These are phyloP conservation scores for Thoreauomyces humboldtii DNA, from an alignment of 192 early-diverging fungal genomes.

Conservation along the genomic window DNA sequence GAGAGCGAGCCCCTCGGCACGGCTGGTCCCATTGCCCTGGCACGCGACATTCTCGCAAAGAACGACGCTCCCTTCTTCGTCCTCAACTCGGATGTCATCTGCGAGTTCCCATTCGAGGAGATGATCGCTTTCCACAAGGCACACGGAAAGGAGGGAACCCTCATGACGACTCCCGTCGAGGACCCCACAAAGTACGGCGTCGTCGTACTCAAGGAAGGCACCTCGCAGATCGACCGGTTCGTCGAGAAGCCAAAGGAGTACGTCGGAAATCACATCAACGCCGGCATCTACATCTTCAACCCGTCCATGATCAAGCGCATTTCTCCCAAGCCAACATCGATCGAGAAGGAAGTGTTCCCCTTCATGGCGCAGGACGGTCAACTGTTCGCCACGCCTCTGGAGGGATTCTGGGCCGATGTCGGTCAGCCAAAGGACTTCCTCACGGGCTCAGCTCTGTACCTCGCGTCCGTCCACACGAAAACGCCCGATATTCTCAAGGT, in stretches of 20 bases:
- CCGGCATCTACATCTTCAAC: slow-evolving; percentile 98
- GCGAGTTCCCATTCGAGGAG: slow-evolving; percentile 94
- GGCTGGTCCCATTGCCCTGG: slow-evolving; percentile 90
- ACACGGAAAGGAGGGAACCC: slow-evolving; percentile 94
- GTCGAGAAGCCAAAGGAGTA: slow-evolving; percentile 97
- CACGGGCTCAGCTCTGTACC: slow-evolving; percentile 91
- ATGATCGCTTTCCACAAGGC: slow-evolving; percentile 85
- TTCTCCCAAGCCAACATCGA: slow-evolving; percentile 87
- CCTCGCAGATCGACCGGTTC: slow-evolving; percentile 84
- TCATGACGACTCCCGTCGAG: slow-evolving; percentile 93
- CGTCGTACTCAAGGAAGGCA: slow-evolving; percentile 76
- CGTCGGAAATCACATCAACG: slow-evolving; percentile 98
- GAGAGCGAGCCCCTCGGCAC: slow-evolving; percentile 97
- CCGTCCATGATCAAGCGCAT: slow-evolving; percentile 88
- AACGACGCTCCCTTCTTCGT: slow-evolving; percentile 97
- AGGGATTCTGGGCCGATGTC: slow-evolving; percentile 99
- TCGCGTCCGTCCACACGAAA: slow-evolving; percentile 76
- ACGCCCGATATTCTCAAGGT: slow-evolving; percentile 69
- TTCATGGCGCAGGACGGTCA: slow-evolving; percentile 80
- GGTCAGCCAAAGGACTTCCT: slow-evolving; percentile 99
- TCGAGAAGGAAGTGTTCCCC: slow-evolving; percentile 98
- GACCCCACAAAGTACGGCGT: slow-evolving; percentile 99
- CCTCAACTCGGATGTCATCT: slow-evolving; percentile 97
- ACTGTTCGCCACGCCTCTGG: slow-evolving; percentile 90
- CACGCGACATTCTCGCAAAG: slow-evolving; percentile 80